Base-by-base conservation (phyloP, 768 basidiomycete genomes). In the Royoungia palumana region DNA sequence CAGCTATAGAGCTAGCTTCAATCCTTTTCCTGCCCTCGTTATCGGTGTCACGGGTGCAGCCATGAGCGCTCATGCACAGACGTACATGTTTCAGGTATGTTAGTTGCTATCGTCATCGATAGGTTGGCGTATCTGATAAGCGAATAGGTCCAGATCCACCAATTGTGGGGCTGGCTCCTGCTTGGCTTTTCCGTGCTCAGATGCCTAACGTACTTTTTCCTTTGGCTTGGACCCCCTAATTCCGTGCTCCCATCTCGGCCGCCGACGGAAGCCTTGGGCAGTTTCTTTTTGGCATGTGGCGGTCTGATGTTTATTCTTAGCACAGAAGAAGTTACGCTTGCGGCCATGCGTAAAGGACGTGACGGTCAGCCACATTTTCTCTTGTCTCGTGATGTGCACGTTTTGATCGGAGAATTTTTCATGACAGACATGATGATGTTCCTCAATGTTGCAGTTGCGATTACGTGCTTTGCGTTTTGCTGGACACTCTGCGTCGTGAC, bases 41-140 rank as follows among this genome's bases (percentile, higher is more conserved):
- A 90, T 95, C 49, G 92, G 90, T n/a, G 81, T 93, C 35, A 94
- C 94, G 11, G 95, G 94, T 19, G 79, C 85, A 3, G 94, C 91
- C 2, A 96, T 97, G 95, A 79, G 87, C 12, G 91, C 92, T 0
- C 95, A 98, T 66, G 78, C 80, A 46, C 94, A 97, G 67, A 78
- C 80, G 1, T 97, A 95, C 70, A 68, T 89, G n/a, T 96, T 96
- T 72, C 89, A 89, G 70, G 84, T 79, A 55, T 35, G 64, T 41
- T 2, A 9, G 40, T 22, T 32, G 14, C 16, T 11, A 20, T 34
- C 32, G 8, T 20, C 12, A 32, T 19, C 6, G 10, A 11, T 20
- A 4, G 43, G 16, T 41, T 11, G 11, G 16, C 20, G 8, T 50
- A 35, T 53, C 47, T 66, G 13, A 57, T 14, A 8, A 34, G 44